Conservation (phyloP, 75 land plant species). For the Pinus albicaulis region DNA sequence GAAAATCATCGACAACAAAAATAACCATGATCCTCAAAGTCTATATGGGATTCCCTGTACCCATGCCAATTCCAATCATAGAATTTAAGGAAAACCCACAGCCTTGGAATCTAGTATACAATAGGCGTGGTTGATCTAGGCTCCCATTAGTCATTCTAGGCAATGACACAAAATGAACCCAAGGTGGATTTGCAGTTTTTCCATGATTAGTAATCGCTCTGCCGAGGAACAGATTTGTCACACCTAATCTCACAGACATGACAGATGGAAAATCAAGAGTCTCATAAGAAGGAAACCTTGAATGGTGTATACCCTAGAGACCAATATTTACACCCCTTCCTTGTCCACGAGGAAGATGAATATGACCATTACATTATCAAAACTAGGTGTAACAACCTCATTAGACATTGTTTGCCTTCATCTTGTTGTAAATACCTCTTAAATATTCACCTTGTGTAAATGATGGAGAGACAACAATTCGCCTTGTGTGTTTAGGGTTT, state of each 20-base stretch:
- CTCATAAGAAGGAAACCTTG: constrained; percentile 50
- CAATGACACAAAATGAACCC: constrained; percentile 57
- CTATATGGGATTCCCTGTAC: constrained; percentile 53
- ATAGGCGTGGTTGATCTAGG: constrained; percentile 56
- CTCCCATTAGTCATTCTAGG: constrained; percentile 53
- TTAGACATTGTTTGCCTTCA: constrained; percentile 28
- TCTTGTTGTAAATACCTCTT: constrained; percentile 36
- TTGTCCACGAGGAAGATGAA: constrained; percentile 34
- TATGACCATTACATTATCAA: constrained; percentile 20
- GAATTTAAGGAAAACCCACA: neutral
- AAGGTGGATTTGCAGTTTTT: constrained; percentile 43
- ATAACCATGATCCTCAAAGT: constrained; percentile 86
- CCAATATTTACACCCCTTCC: constrained; percentile 55
- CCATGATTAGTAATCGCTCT: constrained; percentile 50
- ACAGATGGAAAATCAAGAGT: constrained; percentile 48
- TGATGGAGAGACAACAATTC: constrained; percentile 66
- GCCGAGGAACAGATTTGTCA: constrained; percentile 43
- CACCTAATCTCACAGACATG: constrained; percentile 35
- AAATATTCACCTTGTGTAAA: constrained; percentile 23
- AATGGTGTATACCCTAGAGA: constrained; percentile 43
- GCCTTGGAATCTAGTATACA: constrained; percentile 42
- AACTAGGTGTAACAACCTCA: constrained; percentile 29
- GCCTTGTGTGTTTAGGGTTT: constrained; percentile 91
- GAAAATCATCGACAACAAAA: too few species aligned
- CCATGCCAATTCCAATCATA: constrained; percentile 43